Evolutionary conservation across 768 basidiomycete species (phyloP), one percentile per base, ranked within the genome.

Genomic region (Pleurotus salmoneostramineus): DNA sequence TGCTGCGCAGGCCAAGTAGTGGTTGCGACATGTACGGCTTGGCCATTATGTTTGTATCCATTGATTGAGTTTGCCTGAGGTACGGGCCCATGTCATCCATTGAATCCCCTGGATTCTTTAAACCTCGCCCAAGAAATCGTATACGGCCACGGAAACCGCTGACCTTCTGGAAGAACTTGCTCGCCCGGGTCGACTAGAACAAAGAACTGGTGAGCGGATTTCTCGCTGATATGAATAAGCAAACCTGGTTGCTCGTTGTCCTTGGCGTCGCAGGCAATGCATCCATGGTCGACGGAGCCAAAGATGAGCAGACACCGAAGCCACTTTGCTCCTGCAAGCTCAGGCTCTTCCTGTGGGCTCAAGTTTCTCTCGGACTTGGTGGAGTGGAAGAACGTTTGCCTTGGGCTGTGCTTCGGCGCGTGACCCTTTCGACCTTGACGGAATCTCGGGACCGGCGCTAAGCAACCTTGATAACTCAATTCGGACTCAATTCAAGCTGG

Each of bases 21-120:
- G 79, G 77, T 54, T 79, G 77, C 8, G 77, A 78, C 76, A 78
- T 77, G 66, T 73, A 79, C 5, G 77, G 76, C 59, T 79, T 80
- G 35, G 62, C 57, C 8, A 52, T 51, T 52, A 65, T 65, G 40
- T 55, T 43, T 35, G 69, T 58, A 62, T 77, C 74, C 50, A 72
- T 61, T 6, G 72, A 74, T 58, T 64, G 64, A 15, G 71, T 61
- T 48, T 68, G 68, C 32, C 69, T 67, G 58, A 56, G 65, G 62
- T 60, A 69, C 57, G 40, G 66, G 57, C 63, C 60, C 34, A 68
- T 55, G 31, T 56, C 59, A 43, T 65, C 49, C 48, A 66, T 61
- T 56, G 66, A n/a, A 15, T 61, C 58, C 35, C 56, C 52, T 15
- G 64, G 61, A 62, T 71, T 67, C 59, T 63, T 69, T 14, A 66